These are phyloP conservation scores for Phycomyces blakesleeanus DNA, from an alignment of 192 early-diverging fungal genomes.

Conservation along the genomic window DNA sequence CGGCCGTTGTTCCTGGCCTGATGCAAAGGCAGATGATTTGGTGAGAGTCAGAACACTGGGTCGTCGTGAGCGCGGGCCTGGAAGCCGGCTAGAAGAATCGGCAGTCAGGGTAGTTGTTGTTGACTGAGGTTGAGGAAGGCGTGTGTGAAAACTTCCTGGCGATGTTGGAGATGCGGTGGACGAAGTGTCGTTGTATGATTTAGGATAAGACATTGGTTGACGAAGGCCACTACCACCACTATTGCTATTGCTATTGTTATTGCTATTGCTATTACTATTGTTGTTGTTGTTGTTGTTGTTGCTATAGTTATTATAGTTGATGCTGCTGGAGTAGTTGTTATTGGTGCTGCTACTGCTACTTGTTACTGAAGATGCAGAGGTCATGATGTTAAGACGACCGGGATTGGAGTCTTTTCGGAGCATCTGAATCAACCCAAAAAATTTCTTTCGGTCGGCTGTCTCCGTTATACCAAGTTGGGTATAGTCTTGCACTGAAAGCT, in stretches of 20 bases:
- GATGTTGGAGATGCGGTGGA: conserved; percentile 2
- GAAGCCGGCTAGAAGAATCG: neutral
- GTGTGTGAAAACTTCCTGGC: neutral
- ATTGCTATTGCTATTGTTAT: too few relatives aligned
- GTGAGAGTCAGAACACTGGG: conserved; percentile 3
- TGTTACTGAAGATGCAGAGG: conserved; percentile 14
- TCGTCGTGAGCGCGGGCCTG: conserved; percentile 5
- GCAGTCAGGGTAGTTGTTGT: neutral
- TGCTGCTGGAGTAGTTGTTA: too few relatives aligned
- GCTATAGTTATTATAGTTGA: too few relatives aligned
- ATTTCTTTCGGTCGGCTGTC: conserved; percentile 52
- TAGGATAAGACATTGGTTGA: conserved; percentile 7
- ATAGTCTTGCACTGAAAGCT: conserved; percentile 78
- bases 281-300: too few relatives aligned
- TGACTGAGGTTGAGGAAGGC: conserved; percentile 15
- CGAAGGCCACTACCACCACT: too few relatives aligned
- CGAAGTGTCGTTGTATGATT: neutral
- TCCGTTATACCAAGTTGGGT: conserved; percentile 52
- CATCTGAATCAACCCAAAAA: conserved; percentile 38
- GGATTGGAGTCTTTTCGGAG: conserved; percentile 37
- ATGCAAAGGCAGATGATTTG: neutral
- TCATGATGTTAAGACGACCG: neutral
- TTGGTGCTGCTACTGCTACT: too few relatives aligned
- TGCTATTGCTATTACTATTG: too few relatives aligned
- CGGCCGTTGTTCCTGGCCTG: neutral